Percentiles rank a stretch among this genome's conserved stretches.
Evolutionary conservation across 495 filamentous ascomycete species (phyloP).

Genomic region (Aspergillus wentii): DNA sequence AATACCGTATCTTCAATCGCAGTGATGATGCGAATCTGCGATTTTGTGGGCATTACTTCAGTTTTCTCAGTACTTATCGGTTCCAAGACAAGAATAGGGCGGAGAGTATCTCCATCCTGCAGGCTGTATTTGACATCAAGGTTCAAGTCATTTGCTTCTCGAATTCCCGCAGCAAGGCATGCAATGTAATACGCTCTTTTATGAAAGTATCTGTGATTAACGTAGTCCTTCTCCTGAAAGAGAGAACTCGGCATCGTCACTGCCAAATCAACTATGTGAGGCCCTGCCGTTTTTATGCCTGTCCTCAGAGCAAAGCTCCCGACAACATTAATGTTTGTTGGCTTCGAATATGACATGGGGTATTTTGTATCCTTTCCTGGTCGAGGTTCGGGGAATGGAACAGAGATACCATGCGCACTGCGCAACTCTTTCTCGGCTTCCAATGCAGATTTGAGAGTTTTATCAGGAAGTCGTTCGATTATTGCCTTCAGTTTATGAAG

Average conservation of each 20-base stretch:
- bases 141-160: conserved; percentile 43
- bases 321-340: conserved; percentile 76
- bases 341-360: conserved; percentile 70
- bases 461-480: conserved; percentile 66
- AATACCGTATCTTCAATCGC: conserved; percentile 64
- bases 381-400: conserved; percentile 78
- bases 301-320: conserved; percentile 82
- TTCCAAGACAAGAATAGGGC: conserved; percentile 63
- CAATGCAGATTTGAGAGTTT: conserved; percentile 49
- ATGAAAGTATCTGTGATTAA: conserved; percentile 90
- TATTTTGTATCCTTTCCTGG: conserved; percentile 72
- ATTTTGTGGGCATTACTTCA: conserved; percentile 32
- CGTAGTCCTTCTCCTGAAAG: conserved; percentile 91
- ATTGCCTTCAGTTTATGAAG: conserved; percentile 66
- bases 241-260: conserved; percentile 75
- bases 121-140: conserved; percentile 59
- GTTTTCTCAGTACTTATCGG: conserved; percentile 25
- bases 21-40: conserved; percentile 72
- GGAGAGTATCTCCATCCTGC: conserved; percentile 72
- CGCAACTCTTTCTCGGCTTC: conserved; percentile 66
- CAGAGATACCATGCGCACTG: conserved; percentile 55
- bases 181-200: conserved; percentile 91
- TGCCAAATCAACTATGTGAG: conserved; percentile 69
- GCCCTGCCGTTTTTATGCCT: conserved; percentile 54
- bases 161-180: conserved; percentile 65